Base-by-base conservation (phyloP, 176 grass and related monocot genomes). In the Alloteropsis semialata region DNA sequence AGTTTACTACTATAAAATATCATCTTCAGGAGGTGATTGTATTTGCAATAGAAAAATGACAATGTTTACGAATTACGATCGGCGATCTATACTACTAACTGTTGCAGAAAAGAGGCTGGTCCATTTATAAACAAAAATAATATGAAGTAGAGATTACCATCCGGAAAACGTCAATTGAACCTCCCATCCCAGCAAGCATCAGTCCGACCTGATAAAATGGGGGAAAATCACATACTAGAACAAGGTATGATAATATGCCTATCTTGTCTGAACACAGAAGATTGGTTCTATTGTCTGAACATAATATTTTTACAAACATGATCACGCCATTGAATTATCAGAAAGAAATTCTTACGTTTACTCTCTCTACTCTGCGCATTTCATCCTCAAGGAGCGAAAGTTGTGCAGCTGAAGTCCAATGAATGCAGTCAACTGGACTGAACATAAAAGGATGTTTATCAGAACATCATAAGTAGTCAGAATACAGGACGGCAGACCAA, bases 381-480 rank as follows among this genome's bases (percentile, higher is more conserved):
- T 99, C 96, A 78, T 99, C 96, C 87, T 99, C 96, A 61, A 96
- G 89, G 67, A 99, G 96, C 2, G 96, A 94, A 75, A 99, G 74
- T 43, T 99, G 96, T 49, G 91, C 96, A 70, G 96, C 96, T 36
- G 93, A 99, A 51, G 89, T 99, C 96, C 96, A 96, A 74, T 99
- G 93, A 76, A 99, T 99, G 88, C 96, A 99, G 87, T 96, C 93
- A 84, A 99, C 93, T 41, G 96, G 96, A 75, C 93, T 99, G 90
- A 58, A 89, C 74, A 83, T 55, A 76, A 29, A 86, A n/a, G 38
- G 8, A 73, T 46, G 53, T 74, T 80, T 59, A 85, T 87, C 49
- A 81, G 76, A 81, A 54, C 28, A 80, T 16, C 67, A 75, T 28
- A n/a, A 55, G 37, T 55, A 65, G 5, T 76, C 16, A 49, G 2